Conservation (phyloP, 306 rosid genomes). For the Gillenia trifoliata region DNA sequence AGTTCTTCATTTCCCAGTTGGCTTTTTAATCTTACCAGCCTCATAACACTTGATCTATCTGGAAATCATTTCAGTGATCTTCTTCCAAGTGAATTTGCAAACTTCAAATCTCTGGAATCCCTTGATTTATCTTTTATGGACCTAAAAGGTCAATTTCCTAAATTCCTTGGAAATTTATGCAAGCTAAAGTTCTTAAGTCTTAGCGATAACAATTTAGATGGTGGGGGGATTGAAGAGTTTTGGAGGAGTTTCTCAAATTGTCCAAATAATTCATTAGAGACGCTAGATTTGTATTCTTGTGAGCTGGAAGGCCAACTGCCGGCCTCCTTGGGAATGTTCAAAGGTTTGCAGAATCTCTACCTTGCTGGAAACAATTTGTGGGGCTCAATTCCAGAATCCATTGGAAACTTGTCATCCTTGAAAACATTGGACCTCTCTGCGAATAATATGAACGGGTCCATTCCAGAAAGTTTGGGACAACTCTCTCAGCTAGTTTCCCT, state of each 20-base stretch:
- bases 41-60: not conserved
- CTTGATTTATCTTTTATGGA: rapidly evolving
- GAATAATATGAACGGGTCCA: slow-evolving; percentile 26
- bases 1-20: not conserved
- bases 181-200: not conserved
- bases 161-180: not conserved
- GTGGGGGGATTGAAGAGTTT: not conserved
- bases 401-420: slow-evolving; percentile 24
- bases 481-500: slow-evolving; percentile 23
- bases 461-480: slow-evolving; percentile 37
- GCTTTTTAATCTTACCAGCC: not conserved
- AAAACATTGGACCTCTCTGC: slow-evolving; percentile 1
- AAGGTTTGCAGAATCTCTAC: not conserved
- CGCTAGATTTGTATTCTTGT: not conserved
- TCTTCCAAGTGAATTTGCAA: not conserved
- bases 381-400: slow-evolving; percentile 17
- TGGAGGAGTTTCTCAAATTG: slow-evolving; percentile 1
- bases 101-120: not conserved
- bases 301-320: not conserved
- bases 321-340: not conserved
- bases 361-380: not conserved
- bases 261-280: slow-evolving; percentile 6
- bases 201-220: not conserved
- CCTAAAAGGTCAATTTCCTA: not conserved
- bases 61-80: rapidly evolving